A percentile compares a stretch with the other conserved stretches of the same genome.
phyloP scores from a whole-genome alignment of 441 rosid species.

The Daphne laureola region DNA sequence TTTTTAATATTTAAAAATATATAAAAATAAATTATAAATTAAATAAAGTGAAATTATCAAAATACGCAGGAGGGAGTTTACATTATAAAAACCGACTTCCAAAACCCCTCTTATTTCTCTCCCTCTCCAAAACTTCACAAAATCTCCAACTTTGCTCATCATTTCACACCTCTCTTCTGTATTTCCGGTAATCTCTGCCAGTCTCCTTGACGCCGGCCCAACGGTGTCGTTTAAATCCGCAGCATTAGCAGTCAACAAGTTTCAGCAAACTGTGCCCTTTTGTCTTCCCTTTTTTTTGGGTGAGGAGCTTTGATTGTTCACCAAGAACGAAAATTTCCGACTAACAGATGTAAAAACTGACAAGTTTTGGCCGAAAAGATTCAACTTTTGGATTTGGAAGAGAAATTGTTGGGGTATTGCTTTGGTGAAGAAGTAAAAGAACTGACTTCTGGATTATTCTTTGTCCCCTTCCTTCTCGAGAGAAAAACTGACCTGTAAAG shows the following conservation, averaged over 20 bases:
- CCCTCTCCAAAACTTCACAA: not conserved
- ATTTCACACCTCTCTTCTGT: conserved; percentile 8
- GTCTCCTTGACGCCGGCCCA: conserved; percentile 11
- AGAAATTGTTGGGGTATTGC: not conserved
- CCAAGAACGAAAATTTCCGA: conserved; percentile 12
- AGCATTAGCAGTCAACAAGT: not conserved
- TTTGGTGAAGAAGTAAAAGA: conserved; percentile 14
- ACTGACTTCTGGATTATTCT: conserved; percentile 19
- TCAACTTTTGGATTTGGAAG: conserved; percentile 10
- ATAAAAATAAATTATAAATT: too few relatives aligned
- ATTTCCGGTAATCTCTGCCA: conserved; percentile 15
- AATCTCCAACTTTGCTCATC: too few relatives aligned
- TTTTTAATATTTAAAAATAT: too few relatives aligned
- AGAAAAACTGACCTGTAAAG: conserved; percentile 22
- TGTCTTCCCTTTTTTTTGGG: conserved; percentile 5
- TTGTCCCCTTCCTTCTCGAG: conserved; percentile 19
- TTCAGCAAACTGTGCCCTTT: conserved; percentile 9
- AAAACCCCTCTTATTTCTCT: conserved; percentile 6
- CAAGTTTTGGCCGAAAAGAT: conserved; percentile 17
- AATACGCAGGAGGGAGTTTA: too few relatives aligned
- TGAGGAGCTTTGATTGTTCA: conserved; percentile 3
- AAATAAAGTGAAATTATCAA: too few relatives aligned
- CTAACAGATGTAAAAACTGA: conserved; percentile 22
- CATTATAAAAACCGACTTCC: conserved; percentile 31
- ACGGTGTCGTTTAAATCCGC: conserved; percentile 11